Percentiles rank a stretch among this genome's conserved stretches.
phyloP scores from a whole-genome alignment of 441 rosid species.

The Macaranga tanarius region DNA sequence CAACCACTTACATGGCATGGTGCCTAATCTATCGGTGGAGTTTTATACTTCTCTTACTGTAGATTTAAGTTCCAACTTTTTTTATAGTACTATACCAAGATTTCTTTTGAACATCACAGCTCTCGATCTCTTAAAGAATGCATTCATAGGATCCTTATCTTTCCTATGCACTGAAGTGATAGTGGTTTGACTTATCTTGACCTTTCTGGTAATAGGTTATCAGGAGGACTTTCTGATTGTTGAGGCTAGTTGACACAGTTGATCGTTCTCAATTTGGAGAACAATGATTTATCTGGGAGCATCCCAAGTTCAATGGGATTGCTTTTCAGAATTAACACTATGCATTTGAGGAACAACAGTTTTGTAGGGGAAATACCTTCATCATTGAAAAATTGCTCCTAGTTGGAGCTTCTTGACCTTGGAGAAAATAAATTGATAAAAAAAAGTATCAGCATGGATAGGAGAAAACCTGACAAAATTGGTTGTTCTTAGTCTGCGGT shows the following conservation, averaged over 20 bases:
- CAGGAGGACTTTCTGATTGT: constrained; percentile 16
- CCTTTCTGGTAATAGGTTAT: constrained; percentile 15
- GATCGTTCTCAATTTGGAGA: constrained; percentile 13
- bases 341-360: constrained; percentile 20
- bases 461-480: constrained; percentile 18
- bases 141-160: constrained; percentile 16
- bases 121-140: constrained; percentile 16
- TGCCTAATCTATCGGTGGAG: background rate
- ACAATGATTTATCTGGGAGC: constrained; percentile 15
- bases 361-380: constrained; percentile 18
- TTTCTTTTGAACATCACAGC: background rate
- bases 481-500: constrained; percentile 13
- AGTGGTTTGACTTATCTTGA: background rate
- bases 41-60: background rate
- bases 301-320: constrained; percentile 19
- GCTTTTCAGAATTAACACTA: background rate
- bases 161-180: background rate
- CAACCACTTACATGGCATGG: background rate
- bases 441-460: constrained; percentile 17
- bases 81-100: constrained; percentile 19
- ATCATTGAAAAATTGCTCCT: constrained; percentile 5
- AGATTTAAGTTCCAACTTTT: constrained; percentile 20
- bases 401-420: constrained; percentile 16
- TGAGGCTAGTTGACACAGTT: background rate
- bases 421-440: constrained; percentile 16